Percentiles rank a stretch among this genome's conserved stretches.
These are phyloP conservation scores for Tetraselmis striata DNA, from an alignment of 139 green algal species.

Conservation along the genomic window DNA sequence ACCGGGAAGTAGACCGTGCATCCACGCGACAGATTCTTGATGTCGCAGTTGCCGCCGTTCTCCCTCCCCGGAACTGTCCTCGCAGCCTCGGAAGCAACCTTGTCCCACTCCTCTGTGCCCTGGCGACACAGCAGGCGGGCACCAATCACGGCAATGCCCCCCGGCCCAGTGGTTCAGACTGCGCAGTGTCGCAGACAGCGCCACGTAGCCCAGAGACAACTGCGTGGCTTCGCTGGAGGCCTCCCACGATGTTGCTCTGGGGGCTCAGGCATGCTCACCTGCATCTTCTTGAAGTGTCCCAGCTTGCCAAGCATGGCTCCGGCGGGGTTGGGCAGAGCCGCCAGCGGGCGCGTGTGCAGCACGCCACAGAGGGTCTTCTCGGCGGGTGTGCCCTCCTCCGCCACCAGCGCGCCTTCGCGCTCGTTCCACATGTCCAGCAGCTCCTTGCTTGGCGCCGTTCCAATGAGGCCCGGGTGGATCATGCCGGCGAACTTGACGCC, in stretches of 20 bases:
- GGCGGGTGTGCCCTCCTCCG: slow-evolving; percentile 16
- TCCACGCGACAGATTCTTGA: slow-evolving; percentile 67
- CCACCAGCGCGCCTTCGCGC: slow-evolving; percentile 48
- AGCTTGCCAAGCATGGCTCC: slow-evolving; percentile 50
- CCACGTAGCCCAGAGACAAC: no score
- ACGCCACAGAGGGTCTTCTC: slow-evolving; percentile 6
- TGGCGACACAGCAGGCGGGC: neutral
- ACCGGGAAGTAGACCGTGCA: slow-evolving; percentile 62
- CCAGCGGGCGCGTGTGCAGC: slow-evolving; percentile 60
- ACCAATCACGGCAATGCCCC: no score
- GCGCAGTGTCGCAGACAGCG: no score
- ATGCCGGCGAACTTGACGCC: slow-evolving; percentile 32
- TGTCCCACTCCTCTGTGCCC: slow-evolving; percentile 27
- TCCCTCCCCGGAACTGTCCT: slow-evolving; percentile 65
- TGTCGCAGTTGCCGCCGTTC: slow-evolving; percentile 75
- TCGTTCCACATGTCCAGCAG: slow-evolving; percentile 71
- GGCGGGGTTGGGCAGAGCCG: slow-evolving; percentile 45
- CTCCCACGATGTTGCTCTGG: no score
- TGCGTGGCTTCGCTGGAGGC: no score
- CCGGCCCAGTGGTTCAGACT: no score
- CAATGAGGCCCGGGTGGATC: slow-evolving; percentile 44
- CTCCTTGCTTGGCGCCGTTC: slow-evolving; percentile 61
- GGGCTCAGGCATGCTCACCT: no score
- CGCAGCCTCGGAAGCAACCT: slow-evolving; percentile 46
- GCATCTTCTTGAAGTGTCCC: neutral